A percentile compares a stretch with the other conserved stretches of the same genome.
phyloP scores from a whole-genome alignment of 1,284 basidiomycete genomes.

The Ganoderma boninense region DNA sequence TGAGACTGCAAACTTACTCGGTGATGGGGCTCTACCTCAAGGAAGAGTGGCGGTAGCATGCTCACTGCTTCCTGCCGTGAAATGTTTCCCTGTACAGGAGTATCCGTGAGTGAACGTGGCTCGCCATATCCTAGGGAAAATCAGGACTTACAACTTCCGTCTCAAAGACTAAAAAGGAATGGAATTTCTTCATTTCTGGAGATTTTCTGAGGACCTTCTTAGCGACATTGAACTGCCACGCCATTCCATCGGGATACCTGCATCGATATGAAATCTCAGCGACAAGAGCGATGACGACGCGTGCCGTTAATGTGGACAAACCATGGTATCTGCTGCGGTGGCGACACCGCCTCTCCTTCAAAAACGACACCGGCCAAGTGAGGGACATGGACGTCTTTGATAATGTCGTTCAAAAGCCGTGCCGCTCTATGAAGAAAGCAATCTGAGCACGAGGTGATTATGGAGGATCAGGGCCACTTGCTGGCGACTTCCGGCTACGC shows the following conservation, averaged over 20 bases:
- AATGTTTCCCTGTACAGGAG: constrained; percentile 80
- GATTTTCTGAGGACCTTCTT: constrained; percentile 92
- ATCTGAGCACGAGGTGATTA: not conserved
- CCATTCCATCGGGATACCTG: constrained; percentile 94
- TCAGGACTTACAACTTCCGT: constrained; percentile 85
- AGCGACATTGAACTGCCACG: constrained; percentile 95
- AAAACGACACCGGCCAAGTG: constrained; percentile 78
- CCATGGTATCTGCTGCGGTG: constrained; percentile 91
- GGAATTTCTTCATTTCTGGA: constrained; percentile 96
- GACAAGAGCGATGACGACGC: constrained; percentile 6
- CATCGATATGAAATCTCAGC: constrained; percentile 5
- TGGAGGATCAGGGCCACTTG: constrained; percentile 49
- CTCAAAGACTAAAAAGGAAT: constrained; percentile 97
- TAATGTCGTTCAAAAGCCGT: constrained; percentile 74
- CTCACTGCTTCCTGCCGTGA: constrained; percentile 98
- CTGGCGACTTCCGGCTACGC: constrained; percentile 90
- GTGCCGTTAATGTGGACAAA: constrained; percentile 42
- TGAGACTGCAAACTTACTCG: constrained; percentile 53
- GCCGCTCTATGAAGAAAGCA: constrained; percentile 61
- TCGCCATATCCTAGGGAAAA: not conserved
- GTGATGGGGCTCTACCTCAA: constrained; percentile 95
- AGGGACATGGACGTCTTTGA: constrained; percentile 83
- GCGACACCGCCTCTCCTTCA: constrained; percentile 78
- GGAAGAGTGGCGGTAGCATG: constrained; percentile 96
- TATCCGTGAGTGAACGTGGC: not conserved